Evolutionary conservation across 805 yeast genomes (phyloP), one percentile per base, ranked within the genome.

Genomic region (Candida incommunis): DNA sequence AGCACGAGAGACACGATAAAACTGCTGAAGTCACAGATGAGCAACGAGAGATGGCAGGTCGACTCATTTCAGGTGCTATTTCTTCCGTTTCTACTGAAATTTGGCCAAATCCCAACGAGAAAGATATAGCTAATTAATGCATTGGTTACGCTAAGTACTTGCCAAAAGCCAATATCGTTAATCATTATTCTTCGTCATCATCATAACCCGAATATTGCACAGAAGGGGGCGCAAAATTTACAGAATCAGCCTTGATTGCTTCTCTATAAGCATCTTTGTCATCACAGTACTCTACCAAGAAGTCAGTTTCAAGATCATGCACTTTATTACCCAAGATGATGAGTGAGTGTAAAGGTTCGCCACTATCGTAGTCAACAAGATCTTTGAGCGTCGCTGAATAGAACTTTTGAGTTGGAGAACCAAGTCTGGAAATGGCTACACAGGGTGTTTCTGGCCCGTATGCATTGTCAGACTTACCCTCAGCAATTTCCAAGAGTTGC

Each of bases 291-390:
- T 78, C 88, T 48, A 80, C 67, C 60, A 92, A 65, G 58, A 80
- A 90, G 53, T 88, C 96, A 54, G 85, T 63, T 61, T 90, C 98
- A 48, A 90, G 72, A 50, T 90, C 97, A 58, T 90, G 98, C 22
- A 87, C 88, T 34, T 66, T 80, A 90, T 73, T 94, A 22, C 98
- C 98, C 45, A 90, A 70, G 66, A 90, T 79, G 43, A 90, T 78
- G 55, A 90, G 72, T 7, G 97, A 85, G 62, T 90, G 98, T 54
- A 90, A 68, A 23, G 98, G 98, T 57, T 79, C 95, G 40, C 98
- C 98, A 11, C 94, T 76, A 51, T 88, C 96, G 57, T 84, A 87
- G 42, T 76, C 75, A 4, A 84, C 72, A 59, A 90, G 67, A 55
- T 90, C 84, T 51, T 72, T 62, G 48, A 90, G 71, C 16, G 95